Evolutionary conservation across 2,329 filamentous ascomycete species (phyloP).

Genomic region (Penicillium fuscoglaucum): DNA sequence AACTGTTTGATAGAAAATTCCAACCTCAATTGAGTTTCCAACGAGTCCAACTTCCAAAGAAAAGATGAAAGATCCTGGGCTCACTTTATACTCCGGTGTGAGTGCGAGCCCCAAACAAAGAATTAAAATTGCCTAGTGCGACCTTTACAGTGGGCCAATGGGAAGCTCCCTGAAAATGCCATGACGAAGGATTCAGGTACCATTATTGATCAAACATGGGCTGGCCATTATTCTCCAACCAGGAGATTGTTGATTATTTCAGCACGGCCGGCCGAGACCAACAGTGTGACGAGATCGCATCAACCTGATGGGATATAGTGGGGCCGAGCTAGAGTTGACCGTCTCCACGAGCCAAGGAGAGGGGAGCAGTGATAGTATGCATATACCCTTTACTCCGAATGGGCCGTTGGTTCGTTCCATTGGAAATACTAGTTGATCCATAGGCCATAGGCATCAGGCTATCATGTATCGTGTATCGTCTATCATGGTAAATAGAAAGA

Average conservation of each 20-base stretch:
- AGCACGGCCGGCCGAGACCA: constrained; percentile 13
- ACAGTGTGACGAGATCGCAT: constrained; percentile 6
- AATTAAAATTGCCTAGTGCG: background rate
- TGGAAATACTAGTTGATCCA: background rate
- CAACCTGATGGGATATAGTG: background rate
- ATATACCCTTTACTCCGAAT: background rate
- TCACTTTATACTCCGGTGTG: constrained; percentile 14
- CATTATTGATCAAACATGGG: constrained; percentile 4
- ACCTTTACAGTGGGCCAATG: constrained; percentile 9
- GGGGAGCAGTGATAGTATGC: background rate
- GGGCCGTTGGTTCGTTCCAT: background rate
- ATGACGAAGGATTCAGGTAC: constrained; percentile 2
- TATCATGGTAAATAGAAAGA: background rate
- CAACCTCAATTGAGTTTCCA: background rate
- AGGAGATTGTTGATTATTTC: constrained; percentile 17
- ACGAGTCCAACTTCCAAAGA: background rate
- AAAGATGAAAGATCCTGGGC: background rate
- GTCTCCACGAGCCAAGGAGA: constrained; percentile 4
- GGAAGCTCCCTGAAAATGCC: background rate
- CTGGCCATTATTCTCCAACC: constrained; percentile 14
- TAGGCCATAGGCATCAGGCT: background rate
- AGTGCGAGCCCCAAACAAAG: background rate
- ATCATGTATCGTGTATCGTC: background rate
- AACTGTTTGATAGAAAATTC: background rate
- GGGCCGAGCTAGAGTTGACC: background rate